Percentiles rank a stretch among this genome's conserved stretches.
These are phyloP conservation scores for Plasmodium cynomolgi DNA, from an alignment of 169 alveolate species.

Conservation along the genomic window DNA sequence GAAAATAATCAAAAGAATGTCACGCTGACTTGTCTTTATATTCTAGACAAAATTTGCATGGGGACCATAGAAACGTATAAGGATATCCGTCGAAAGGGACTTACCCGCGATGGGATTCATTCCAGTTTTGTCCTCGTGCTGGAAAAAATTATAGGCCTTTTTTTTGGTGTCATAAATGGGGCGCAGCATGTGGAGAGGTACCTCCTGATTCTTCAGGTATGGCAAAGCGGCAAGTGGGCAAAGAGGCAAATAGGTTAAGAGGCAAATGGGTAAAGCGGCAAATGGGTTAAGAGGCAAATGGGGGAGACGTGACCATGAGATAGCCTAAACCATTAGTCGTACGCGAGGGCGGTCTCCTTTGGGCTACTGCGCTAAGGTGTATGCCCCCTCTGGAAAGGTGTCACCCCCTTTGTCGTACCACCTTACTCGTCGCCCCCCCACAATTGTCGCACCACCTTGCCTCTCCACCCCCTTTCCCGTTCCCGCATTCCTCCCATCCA, in stretches of 20 bases:
- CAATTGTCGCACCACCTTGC: neutral
- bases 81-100: neutral
- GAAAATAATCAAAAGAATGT: conserved; percentile 1
- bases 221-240: neutral
- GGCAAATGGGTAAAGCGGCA: neutral
- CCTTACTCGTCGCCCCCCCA: neutral
- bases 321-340: neutral
- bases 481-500: neutral
- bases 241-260: too few relatives aligned
- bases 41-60: neutral
- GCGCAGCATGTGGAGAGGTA: conserved; percentile 20
- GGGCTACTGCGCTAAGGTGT: neutral
- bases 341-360: too few relatives aligned
- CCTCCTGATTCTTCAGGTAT: conserved; percentile 49
- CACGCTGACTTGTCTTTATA: conserved; percentile 38
- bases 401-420: neutral
- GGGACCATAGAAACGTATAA: conserved; percentile 60
- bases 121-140: neutral
- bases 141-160: conserved; percentile 3
- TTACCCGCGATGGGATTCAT: conserved; percentile 1
- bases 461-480: neutral
- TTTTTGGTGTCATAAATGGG: conserved; percentile 17
- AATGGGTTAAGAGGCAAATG: neutral
- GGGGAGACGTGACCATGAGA: neutral
- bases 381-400: neutral